Evolutionary conservation across 306 rosid species (phyloP).

Genomic region (Sindora glabra): DNA sequence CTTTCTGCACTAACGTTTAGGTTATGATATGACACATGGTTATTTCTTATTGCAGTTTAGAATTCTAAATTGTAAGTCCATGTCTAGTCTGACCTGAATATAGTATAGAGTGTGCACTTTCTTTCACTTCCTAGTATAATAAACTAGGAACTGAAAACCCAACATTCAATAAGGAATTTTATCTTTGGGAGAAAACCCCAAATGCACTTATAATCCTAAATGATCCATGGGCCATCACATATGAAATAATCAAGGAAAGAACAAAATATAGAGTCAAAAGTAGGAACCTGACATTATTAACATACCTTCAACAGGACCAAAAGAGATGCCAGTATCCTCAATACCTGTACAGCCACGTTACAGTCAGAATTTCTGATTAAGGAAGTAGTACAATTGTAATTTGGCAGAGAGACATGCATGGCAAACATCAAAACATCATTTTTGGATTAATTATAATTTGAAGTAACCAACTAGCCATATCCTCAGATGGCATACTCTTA

Average conservation of each 20-base stretch:
- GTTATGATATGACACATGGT: neutral
- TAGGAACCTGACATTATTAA: neutral
- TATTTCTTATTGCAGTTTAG: neutral
- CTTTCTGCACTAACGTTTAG: neutral
- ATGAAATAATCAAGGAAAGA: slow-evolving; percentile 10
- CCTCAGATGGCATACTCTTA: too few species aligned
- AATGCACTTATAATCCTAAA: neutral
- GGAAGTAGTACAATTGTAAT: neutral
- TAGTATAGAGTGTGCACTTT: neutral
- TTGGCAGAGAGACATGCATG: slow-evolving; percentile 1
- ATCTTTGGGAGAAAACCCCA: too few species aligned
- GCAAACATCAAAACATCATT: neutral
- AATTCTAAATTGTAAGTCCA: neutral
- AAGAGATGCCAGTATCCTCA: slow-evolving; percentile 76
- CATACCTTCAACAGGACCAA: slow-evolving; percentile 94
- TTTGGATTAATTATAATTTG: neutral
- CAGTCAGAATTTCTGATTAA: slow-evolving; percentile 15
- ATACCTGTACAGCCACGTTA: slow-evolving; percentile 51
- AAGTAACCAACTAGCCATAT: too few species aligned
- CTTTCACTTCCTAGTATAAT: neutral
- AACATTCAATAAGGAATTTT: too few species aligned
- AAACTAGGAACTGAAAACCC: neutral
- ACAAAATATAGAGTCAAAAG: slow-evolving; percentile 20
- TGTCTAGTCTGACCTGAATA: neutral
- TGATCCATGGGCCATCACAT: neutral